These are phyloP conservation scores for Lentinula guzmanii DNA, from an alignment of 768 basidiomycete species.

Conservation along the genomic window DNA sequence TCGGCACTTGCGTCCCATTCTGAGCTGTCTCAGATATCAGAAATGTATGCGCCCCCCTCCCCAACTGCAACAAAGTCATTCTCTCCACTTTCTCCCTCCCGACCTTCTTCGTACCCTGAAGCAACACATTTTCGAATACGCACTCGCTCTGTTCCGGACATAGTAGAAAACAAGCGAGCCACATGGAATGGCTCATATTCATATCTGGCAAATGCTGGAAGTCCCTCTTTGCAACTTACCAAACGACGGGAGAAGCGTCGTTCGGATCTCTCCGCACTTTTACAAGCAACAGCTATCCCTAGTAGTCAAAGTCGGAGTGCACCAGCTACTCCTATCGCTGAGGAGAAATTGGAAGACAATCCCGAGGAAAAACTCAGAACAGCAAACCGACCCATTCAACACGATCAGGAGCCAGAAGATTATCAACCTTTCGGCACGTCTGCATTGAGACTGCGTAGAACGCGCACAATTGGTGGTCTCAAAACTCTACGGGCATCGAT, in stretches of 20 bases:
- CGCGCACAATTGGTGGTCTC: slow-evolving; percentile 42
- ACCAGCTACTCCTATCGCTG: slow-evolving; percentile 24
- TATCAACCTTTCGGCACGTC: slow-evolving; percentile 52
- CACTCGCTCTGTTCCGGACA: slow-evolving; percentile 18
- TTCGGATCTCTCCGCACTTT: slow-evolving; percentile 46
- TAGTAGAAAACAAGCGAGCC: slow-evolving; percentile 45
- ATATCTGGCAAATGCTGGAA: slow-evolving; percentile 40
- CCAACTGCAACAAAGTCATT: slow-evolving; percentile 31
- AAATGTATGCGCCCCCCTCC: slow-evolving; percentile 86
- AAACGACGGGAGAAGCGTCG: slow-evolving; percentile 47
- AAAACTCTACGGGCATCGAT: slow-evolving; percentile 38
- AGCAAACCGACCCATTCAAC: not conserved
- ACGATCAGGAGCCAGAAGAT: slow-evolving; percentile 19
- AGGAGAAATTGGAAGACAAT: not conserved
- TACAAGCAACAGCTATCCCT: slow-evolving; percentile 19
- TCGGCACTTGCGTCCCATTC: slow-evolving; percentile 68
- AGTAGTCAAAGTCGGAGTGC: slow-evolving; percentile 29
- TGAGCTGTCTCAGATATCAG: slow-evolving; percentile 71
- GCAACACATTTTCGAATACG: slow-evolving; percentile 20
- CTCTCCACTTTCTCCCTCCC: slow-evolving; percentile 18
- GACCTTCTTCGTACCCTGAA: slow-evolving; percentile 41
- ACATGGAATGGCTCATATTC: slow-evolving; percentile 74
- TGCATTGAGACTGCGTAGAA: slow-evolving; percentile 56
- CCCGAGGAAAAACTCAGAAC: slow-evolving; percentile 3
- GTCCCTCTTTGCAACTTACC: slow-evolving; percentile 36